phyloP scores from a whole-genome alignment of 2,329 filamentous ascomycete genomes.

The Sporothrix humicola region DNA sequence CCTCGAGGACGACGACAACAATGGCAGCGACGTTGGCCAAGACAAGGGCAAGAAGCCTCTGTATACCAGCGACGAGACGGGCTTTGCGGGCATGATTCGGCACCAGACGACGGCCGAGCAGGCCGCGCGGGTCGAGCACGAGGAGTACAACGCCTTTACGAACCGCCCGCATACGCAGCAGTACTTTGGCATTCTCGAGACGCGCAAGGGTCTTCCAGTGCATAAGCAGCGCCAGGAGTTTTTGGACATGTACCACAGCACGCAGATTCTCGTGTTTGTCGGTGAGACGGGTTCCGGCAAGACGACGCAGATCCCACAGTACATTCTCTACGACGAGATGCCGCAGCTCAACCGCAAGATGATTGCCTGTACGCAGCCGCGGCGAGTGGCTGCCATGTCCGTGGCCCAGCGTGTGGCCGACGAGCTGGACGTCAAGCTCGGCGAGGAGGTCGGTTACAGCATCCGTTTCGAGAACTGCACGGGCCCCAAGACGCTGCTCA shows the following conservation, averaged over 20 bases:
- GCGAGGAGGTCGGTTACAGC: constrained; percentile 96
- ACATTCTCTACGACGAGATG: constrained; percentile 95
- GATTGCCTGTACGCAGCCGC: constrained; percentile 95
- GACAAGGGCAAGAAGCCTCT: constrained; percentile 7
- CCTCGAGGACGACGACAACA: constrained; percentile 61
- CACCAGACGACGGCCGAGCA: constrained; percentile 80
- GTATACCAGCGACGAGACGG: constrained; percentile 38
- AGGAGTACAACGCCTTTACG: constrained; percentile 85
- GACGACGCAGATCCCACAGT: constrained; percentile 98
- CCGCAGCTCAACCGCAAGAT: constrained; percentile 86
- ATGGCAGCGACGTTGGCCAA: constrained; percentile 42
- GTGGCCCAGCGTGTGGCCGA: constrained; percentile 97
- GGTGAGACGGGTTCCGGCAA: constrained; percentile 99
- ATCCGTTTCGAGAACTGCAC: constrained; percentile 99
- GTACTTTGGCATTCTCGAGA: constrained; percentile 89
- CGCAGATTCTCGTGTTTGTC: constrained; percentile 96
- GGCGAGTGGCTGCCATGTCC: constrained; percentile 97
- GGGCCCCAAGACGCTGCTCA: constrained; percentile 84
- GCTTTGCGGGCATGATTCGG: constrained; percentile 70
- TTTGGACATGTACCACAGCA: constrained; percentile 87
- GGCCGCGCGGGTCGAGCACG: constrained; percentile 77
- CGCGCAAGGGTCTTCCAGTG: constrained; percentile 84
- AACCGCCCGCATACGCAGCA: constrained; percentile 74
- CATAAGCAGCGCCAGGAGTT: constrained; percentile 95
- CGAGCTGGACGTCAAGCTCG: constrained; percentile 91